These are phyloP conservation scores for Pachyrhizus erosus DNA, from an alignment of 306 rosid genomes.

Conservation along the genomic window DNA sequence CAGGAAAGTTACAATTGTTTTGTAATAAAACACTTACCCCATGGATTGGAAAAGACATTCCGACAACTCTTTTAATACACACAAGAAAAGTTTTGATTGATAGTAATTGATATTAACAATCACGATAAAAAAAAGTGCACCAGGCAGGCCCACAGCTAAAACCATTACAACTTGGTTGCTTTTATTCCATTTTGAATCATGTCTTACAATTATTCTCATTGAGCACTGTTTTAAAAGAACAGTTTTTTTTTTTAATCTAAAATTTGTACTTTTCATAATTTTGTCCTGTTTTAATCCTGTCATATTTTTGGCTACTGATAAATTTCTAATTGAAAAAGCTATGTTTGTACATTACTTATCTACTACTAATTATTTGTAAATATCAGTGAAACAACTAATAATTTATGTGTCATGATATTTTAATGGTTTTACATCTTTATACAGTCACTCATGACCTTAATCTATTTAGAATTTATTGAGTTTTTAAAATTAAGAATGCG, in stretches of 20 bases:
- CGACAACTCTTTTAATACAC: no score
- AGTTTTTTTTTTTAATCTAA: neutral
- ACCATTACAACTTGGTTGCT: neutral
- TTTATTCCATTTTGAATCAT: slow-evolving; percentile 2
- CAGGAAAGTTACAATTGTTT: neutral
- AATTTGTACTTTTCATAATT: neutral
- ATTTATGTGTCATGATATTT: neutral
- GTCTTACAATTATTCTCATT: neutral
- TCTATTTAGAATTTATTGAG: no score
- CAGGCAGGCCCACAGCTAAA: neutral
- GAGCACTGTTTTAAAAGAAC: neutral
- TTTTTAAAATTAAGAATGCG: neutral
- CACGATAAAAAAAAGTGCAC: neutral
- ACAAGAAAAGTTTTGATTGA: neutral
- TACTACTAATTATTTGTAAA: neutral
- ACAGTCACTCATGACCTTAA: neutral
- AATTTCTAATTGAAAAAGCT: neutral
- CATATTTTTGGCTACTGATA: neutral
- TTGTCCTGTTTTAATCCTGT: neutral
- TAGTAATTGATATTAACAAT: neutral
- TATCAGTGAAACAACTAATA: neutral
- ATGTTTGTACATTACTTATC: neutral
- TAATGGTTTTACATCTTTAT: neutral
- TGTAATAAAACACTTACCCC: neutral
- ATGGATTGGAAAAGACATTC: no score